These are phyloP conservation scores for Westerdykella aurantiaca DNA, from an alignment of 2,329 filamentous ascomycete genomes.

Conservation along the genomic window DNA sequence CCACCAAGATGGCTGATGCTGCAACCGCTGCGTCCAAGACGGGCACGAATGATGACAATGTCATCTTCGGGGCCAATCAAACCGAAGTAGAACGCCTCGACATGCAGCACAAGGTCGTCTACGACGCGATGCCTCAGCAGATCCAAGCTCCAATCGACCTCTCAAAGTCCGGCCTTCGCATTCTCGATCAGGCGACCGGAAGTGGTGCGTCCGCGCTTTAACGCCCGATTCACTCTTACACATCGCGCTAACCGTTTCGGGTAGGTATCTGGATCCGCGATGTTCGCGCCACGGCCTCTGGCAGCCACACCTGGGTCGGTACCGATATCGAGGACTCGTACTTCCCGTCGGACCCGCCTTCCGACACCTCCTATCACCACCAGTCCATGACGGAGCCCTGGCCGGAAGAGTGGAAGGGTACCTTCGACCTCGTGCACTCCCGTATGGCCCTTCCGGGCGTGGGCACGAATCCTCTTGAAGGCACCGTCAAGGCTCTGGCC, in stretches of 20 bases:
- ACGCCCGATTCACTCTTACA: neutral
- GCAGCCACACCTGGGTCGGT: constrained; percentile 4
- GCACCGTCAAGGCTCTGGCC: constrained; percentile 7
- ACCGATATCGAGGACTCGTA: constrained; percentile 10
- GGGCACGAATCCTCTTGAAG: constrained; percentile 6
- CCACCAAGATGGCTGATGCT: neutral
- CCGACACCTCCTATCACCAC: constrained; percentile 6
- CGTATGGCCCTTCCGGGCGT: constrained; percentile 10
- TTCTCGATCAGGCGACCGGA: constrained; percentile 11
- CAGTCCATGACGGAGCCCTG: constrained; percentile 12
- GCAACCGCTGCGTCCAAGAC: constrained; percentile 1
- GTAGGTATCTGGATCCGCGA: constrained; percentile 5
- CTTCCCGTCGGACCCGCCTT: constrained; percentile 4
- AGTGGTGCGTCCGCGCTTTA: constrained; percentile 3
- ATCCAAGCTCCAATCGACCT: constrained; percentile 8
- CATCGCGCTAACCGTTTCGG: neutral
- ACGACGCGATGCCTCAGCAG: constrained; percentile 5
- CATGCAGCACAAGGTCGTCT: constrained; percentile 7
- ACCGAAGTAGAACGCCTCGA: constrained; percentile 6
- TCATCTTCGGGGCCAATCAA: constrained; percentile 6
- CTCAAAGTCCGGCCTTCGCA: constrained; percentile 1
- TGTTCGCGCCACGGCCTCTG: constrained; percentile 1
- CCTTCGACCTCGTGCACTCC: constrained; percentile 14
- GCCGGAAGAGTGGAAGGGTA: constrained; percentile 6
- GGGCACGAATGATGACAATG: constrained; percentile 8